Evolutionary conservation across 768 basidiomycete species (phyloP), one percentile per base, ranked within the genome.

Genomic region (Suillus tomentosus): DNA sequence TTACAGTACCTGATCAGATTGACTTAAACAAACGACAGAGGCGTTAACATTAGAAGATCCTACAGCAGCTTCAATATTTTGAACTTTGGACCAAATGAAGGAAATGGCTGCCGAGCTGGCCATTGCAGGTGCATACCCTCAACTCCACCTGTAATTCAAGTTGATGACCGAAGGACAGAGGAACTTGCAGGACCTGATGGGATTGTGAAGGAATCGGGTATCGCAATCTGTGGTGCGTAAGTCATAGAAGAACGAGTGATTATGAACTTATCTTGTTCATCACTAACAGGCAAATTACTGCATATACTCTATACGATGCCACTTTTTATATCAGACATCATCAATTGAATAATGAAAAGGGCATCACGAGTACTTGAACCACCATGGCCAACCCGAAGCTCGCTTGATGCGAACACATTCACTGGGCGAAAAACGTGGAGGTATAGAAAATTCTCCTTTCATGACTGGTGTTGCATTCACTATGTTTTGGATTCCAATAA

Each of bases 231-330:
- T 7, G 47, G 22, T 48, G 47, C 22, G 1, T 48, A 6, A 48
- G 2, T n/a, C 13, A 14, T 24, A 22, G 22, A 24, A 24, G 1
- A 13, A 24, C 4, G 0, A 5, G 0, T 10, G 0, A 48, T 24
- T 2, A 11, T 13, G 4, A 48, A 3, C 3, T 48, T 24, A 48
- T 1, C n/a, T 47, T n/a, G 8, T 45, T 45, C 19, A 19, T 22
- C 10, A 24, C 11, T 48, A 1, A 48, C 47, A 48, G 47, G 47
- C 1, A 48, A 7, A 24, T 6, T 48, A 24, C 24, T 48, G 47
- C 22, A 24, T 14, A 14, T 48, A 14, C 4, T 48, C 13, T 5
- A 8, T 48, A n/a, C 7, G 4, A 13, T 24, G 22, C 6, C 6
- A 9, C 0, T 11, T 24, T 24, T 14, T 13, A 11, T 48, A 3